Evolutionary conservation across 352 stramenopile species (phyloP).

Genomic region (Globisporangium lucens): DNA sequence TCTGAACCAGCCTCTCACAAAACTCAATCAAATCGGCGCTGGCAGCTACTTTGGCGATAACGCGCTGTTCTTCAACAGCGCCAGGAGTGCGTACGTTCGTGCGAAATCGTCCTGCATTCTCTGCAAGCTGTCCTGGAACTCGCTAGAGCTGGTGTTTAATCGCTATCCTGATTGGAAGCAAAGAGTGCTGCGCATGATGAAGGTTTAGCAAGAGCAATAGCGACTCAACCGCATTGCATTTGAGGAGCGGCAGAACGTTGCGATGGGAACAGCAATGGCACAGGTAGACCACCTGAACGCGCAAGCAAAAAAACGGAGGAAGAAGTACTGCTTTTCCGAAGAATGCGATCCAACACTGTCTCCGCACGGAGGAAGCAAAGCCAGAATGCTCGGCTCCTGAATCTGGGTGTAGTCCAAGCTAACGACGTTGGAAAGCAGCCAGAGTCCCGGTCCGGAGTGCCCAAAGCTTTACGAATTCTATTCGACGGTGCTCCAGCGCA

Average conservation of each 20-base stretch:
- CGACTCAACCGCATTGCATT: conserved; percentile 40
- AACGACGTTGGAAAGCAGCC: neutral
- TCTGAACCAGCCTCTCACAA: conserved; percentile 26
- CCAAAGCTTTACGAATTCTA: conserved; percentile 26
- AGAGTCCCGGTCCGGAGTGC: neutral
- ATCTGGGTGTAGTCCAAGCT: conserved; percentile 11
- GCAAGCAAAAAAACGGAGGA: conserved; percentile 34
- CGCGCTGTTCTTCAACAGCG: conserved; percentile 58
- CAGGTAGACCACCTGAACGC: conserved; percentile 33
- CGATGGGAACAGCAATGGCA: conserved; percentile 26
- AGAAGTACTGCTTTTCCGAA: conserved; percentile 30
- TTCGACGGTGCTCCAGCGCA: conserved; percentile 31
- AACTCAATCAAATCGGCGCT: conserved; percentile 47
- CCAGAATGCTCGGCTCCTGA: conserved; percentile 7
- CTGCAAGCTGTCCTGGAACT: conserved; percentile 63
- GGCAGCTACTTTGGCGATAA: conserved; percentile 74
- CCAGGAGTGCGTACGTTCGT: conserved; percentile 50
- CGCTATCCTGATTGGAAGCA: conserved; percentile 68
- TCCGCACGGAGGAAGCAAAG: conserved; percentile 17
- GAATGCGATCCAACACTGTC: conserved; percentile 27
- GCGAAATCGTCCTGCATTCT: conserved; percentile 67
- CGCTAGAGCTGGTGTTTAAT: conserved; percentile 67
- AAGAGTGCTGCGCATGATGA: conserved; percentile 64
- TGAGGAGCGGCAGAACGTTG: conserved; percentile 39
- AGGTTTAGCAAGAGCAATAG: conserved; percentile 50